A percentile compares a stretch with the other conserved stretches of the same genome.
phyloP scores from a whole-genome alignment of 2,329 filamentous ascomycete genomes.

The Cordyceps tenuipes region DNA sequence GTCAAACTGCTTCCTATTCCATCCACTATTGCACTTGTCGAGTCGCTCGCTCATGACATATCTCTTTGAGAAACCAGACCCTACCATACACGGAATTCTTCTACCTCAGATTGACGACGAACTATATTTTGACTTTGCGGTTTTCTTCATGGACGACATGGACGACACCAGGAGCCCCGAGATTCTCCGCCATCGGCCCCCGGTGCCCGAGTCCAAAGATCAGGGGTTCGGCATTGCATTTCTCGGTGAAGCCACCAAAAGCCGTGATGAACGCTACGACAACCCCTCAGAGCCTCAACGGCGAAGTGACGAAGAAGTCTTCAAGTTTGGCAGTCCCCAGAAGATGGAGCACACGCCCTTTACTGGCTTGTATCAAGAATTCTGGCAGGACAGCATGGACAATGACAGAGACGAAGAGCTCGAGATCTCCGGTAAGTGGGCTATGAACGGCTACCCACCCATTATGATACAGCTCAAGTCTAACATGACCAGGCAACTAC shows the following conservation, averaged over 20 bases:
- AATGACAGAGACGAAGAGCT: slow-evolving; percentile 1
- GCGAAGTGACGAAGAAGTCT: neutral
- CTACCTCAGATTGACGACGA: slow-evolving; percentile 1
- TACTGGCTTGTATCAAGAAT: slow-evolving; percentile 3
- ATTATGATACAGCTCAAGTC: neutral
- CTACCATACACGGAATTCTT: slow-evolving; percentile 4
- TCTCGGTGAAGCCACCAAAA: neutral
- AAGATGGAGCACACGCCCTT: neutral
- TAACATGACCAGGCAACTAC: neutral
- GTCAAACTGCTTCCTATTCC: neutral
- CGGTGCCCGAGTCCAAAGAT: neutral
- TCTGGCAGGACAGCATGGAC: slow-evolving; percentile 5
- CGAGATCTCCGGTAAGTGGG: slow-evolving; percentile 4
- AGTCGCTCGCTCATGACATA: slow-evolving; percentile 6
- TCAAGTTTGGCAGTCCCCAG: slow-evolving; percentile 3
- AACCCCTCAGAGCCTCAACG: neutral
- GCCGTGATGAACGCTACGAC: slow-evolving; percentile 4
- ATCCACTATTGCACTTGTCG: too few relatives aligned
- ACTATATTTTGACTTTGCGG: slow-evolving; percentile 1
- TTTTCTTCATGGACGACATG: slow-evolving; percentile 8
- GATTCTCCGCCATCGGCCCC: slow-evolving; percentile 1
- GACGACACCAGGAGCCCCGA: neutral
- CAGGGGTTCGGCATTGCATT: slow-evolving; percentile 2
- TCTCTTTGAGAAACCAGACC: slow-evolving; percentile 2
- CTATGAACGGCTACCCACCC: neutral